Base-by-base conservation (phyloP, 768 basidiomycete genomes). In the Hygrocybe coccinea region DNA sequence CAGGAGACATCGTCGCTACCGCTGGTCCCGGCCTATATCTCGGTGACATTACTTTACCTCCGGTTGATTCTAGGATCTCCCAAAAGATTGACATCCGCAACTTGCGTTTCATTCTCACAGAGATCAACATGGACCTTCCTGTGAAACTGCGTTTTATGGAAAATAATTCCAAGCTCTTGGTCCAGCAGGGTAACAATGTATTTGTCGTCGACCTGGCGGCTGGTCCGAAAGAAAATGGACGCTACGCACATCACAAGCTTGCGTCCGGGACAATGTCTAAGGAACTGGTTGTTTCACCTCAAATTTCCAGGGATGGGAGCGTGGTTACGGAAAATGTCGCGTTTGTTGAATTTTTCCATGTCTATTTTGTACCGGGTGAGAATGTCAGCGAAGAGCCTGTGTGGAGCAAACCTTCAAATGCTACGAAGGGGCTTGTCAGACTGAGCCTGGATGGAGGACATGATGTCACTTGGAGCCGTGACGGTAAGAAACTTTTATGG, bases 401-500 rank as follows among this genome's bases (percentile, higher is more conserved):
- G 12, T 89, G 85, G 86, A 84, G 85, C 46, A 85, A 81, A 61
- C 87, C 87, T 9, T 83, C 76, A 0, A 85, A 85, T 62, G 80
- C 86, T 2, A 84, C 86, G 1, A 73, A 74, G 25, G 82, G 81
- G 2, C 64, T 88, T 54, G 77, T 77, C 3, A 76, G 87, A 34
- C 56, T 89, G 56, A 88, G 87, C 61, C 62, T 86, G 59, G 86
- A 89, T 65, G 87, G 87, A 15, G 87, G 86, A 1, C 87, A 89
- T 61, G 84, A 85, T 63, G 65, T 89, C 36, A 75, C 81, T 2
- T 84, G 80, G 72, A 85, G 80, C 34, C 63, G 76, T 10, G 83
- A 88, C 64, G 87, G 87, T 15, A 79, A 75, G 52, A 82, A 72
- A 33, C 54, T 89, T 34, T 86, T 87, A 58, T 89, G 87, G 87